phyloP scores from a whole-genome alignment of 768 basidiomycete species.

The Boletus eberwhitei region DNA sequence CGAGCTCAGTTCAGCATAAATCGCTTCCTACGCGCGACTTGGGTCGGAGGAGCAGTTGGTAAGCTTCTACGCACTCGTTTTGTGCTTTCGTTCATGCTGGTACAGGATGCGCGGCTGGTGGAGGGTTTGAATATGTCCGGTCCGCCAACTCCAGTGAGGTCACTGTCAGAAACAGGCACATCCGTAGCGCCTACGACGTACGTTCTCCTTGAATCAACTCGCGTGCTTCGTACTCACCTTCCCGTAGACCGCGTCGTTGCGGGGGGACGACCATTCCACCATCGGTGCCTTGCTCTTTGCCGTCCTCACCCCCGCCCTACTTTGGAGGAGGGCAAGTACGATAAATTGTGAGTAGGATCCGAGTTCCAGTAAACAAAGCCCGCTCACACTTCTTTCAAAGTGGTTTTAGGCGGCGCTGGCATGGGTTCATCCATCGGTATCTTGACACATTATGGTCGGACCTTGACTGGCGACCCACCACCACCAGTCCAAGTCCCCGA shows the following conservation, averaged over 20 bases:
- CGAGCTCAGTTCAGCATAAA: conserved; percentile 55
- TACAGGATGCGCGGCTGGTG: conserved; percentile 42
- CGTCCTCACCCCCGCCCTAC: conserved; percentile 61
- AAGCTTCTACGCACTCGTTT: neutral
- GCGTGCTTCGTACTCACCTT: neutral
- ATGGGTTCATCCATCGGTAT: conserved; percentile 62
- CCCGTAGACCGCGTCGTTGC: conserved; percentile 50
- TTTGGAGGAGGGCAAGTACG: conserved; percentile 65
- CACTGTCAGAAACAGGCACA: conserved; percentile 45
- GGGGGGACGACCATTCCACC: conserved; percentile 71
- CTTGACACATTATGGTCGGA: conserved; percentile 52
- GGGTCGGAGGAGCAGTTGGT: conserved; percentile 65
- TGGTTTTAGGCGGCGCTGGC: conserved; percentile 69
- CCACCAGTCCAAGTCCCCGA: conserved; percentile 38
- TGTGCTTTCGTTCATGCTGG: neutral
- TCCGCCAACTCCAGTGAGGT: conserved; percentile 52
- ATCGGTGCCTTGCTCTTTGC: conserved; percentile 66
- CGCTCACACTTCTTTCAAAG: conserved; percentile 33
- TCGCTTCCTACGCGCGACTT: conserved; percentile 64
- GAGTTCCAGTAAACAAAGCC: neutral
- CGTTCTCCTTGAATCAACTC: conserved; percentile 6
- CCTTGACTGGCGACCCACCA: conserved; percentile 52
- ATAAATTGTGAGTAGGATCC: conserved; percentile 51
- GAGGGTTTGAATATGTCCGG: conserved; percentile 58
- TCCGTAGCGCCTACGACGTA: conserved; percentile 60